These are phyloP conservation scores for Didymella keratinophila DNA, from an alignment of 2,329 filamentous ascomycete species.

Conservation along the genomic window DNA sequence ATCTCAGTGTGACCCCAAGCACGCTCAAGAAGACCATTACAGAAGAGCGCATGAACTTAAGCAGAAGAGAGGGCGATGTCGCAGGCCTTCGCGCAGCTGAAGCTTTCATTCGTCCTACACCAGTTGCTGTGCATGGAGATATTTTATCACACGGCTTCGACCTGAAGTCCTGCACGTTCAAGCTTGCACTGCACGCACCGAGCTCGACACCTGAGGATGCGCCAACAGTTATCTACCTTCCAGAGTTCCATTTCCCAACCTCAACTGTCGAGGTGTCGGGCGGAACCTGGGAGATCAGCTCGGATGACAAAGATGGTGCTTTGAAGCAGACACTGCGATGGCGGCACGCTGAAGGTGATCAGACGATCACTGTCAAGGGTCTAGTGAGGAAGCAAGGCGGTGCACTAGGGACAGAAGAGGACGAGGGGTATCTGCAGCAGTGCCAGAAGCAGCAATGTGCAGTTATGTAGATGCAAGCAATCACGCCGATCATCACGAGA, in stretches of 20 bases:
- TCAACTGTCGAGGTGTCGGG: conserved; percentile 78
- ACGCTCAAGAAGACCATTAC: conserved; percentile 79
- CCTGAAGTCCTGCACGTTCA: conserved; percentile 78
- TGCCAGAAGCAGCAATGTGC: conserved; percentile 56
- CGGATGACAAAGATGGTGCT: conserved; percentile 73
- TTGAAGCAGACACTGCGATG: conserved; percentile 80
- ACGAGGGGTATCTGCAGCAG: conserved; percentile 79
- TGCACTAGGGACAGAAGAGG: conserved; percentile 67
- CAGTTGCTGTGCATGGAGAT: conserved; percentile 76
- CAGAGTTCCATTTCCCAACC: conserved; percentile 89
- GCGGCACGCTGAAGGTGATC: conserved; percentile 91
- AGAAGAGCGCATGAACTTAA: conserved; percentile 57
- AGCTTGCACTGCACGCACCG: conserved; percentile 71
- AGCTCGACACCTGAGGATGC: conserved; percentile 66
- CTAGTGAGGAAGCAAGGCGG: conserved; percentile 66
- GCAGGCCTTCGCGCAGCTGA: conserved; percentile 86
- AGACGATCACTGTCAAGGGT: conserved; percentile 79
- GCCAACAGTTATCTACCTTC: conserved; percentile 85
- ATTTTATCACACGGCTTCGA: conserved; percentile 81
- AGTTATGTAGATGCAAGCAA: conserved; percentile 51
- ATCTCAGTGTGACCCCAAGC: conserved; percentile 68
- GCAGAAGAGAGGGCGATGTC: conserved; percentile 35
- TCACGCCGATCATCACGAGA: conserved; percentile 9
- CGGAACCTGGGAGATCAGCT: conserved; percentile 88
- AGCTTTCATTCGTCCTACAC: conserved; percentile 87